Evolutionary conservation across 371 early-diverging fungal species (phyloP).

Genomic region (Syncephalastrum sp.): DNA sequence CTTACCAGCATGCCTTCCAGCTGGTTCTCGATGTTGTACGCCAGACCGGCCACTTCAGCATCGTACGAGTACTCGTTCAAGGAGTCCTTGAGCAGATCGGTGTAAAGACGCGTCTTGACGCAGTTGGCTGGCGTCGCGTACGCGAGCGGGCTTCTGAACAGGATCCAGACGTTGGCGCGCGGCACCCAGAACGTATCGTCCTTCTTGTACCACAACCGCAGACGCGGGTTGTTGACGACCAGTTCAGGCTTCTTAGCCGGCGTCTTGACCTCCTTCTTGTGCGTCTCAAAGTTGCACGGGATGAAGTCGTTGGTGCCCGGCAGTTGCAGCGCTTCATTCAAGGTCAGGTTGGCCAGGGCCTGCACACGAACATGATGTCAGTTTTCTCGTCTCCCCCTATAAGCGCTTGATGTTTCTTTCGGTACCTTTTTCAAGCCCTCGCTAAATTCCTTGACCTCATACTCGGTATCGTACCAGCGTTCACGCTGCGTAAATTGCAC

Average conservation of each 20-base stretch:
- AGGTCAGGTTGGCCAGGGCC: constrained; percentile 46
- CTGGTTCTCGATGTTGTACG: constrained; percentile 67
- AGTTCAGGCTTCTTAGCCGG: constrained; percentile 48
- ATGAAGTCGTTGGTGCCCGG: constrained; percentile 84
- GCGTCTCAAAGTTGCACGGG: constrained; percentile 68
- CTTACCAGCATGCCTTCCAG: constrained; percentile 63
- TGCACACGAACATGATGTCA: constrained; percentile 11
- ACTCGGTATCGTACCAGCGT: constrained; percentile 84
- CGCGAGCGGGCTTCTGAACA: constrained; percentile 59
- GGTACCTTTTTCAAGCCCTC: constrained; percentile 52
- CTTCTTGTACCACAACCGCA: constrained; percentile 90
- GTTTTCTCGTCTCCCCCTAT: too few species aligned
- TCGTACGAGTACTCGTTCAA: constrained; percentile 85
- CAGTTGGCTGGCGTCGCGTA: constrained; percentile 62
- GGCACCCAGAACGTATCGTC: constrained; percentile 91
- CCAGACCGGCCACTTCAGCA: constrained; percentile 85
- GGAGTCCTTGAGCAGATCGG: constrained; percentile 76
- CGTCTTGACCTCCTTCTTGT: constrained; percentile 41
- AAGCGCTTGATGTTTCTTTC: too few species aligned
- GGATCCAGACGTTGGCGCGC: constrained; percentile 63
- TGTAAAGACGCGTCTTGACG: constrained; percentile 63
- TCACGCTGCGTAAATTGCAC: constrained; percentile 57
- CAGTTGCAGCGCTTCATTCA: constrained; percentile 62
- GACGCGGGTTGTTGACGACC: constrained; percentile 61
- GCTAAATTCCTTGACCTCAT: constrained; percentile 67